phyloP scores from a whole-genome alignment of 1,284 basidiomycete species.

The Exobasidium cylindrosporum region DNA sequence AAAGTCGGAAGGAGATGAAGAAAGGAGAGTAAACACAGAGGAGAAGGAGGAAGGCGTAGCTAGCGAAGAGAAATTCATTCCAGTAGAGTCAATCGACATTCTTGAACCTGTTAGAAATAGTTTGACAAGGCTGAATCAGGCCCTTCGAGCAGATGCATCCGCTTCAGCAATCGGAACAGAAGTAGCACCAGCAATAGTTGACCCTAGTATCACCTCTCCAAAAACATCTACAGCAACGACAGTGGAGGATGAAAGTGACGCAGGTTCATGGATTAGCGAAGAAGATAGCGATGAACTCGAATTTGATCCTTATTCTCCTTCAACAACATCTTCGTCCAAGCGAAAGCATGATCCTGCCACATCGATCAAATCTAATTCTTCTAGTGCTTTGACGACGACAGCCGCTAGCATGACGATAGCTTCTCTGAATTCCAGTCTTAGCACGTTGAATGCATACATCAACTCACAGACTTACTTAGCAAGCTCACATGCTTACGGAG shows the following conservation, averaged over 20 bases:
- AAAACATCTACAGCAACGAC: constrained; percentile 18
- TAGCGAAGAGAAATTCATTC: constrained; percentile 16
- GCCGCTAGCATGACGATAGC: constrained; percentile 14
- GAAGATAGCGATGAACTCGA: constrained; percentile 38
- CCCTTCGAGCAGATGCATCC: constrained; percentile 25
- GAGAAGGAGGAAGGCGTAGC: constrained; percentile 8
- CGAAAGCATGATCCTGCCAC: constrained; percentile 3
- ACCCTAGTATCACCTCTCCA: constrained; percentile 1
- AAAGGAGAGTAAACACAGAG: background rate
- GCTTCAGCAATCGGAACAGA: constrained; percentile 5
- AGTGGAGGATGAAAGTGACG: constrained; percentile 25
- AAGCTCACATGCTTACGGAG: background rate
- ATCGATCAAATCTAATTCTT: too few relatives aligned
- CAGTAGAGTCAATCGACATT: constrained; percentile 35
- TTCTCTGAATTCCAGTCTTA: constrained; percentile 8
- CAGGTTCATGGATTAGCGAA: constrained; percentile 16
- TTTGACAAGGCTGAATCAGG: constrained; percentile 29
- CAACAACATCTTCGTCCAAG: constrained; percentile 11
- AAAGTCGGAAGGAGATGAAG: background rate
- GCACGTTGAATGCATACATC: constrained; percentile 17
- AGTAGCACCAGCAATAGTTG: background rate
- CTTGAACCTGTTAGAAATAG: constrained; percentile 34
- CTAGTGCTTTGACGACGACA: constrained; percentile 30
- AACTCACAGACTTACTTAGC: constrained; percentile 6
- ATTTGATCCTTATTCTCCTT: constrained; percentile 37